Percentiles rank a stretch among this genome's conserved stretches.
Conservation (phyloP, 2,329 filamentous ascomycete genomes). For the Pseudogymnoascus sp. region DNA sequence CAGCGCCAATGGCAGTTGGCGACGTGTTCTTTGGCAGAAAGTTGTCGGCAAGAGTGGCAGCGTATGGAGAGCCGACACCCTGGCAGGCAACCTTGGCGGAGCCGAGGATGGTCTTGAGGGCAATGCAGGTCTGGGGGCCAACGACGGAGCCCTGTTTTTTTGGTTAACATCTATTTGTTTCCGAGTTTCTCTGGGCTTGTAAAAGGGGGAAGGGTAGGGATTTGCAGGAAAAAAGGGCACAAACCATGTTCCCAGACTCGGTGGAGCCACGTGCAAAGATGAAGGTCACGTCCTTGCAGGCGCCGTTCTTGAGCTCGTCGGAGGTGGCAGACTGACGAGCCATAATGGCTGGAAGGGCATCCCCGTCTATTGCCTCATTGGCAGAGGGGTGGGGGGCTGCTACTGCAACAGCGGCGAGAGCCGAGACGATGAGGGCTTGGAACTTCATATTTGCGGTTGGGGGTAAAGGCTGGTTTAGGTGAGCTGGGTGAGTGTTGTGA, state of each 20-base stretch:
- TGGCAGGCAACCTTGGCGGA: constrained; percentile 20
- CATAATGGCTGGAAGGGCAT: not conserved
- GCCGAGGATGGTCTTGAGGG: constrained; percentile 20
- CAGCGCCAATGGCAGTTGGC: constrained; percentile 11
- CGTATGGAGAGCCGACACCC: constrained; percentile 17
- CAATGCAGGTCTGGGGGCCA: constrained; percentile 27
- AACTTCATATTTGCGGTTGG: constrained; percentile 6
- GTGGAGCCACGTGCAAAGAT: constrained; percentile 42
- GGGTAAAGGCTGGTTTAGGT: not conserved
- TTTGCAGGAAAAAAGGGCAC: not conserved
- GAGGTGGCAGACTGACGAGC: constrained; percentile 1
- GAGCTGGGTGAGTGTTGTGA: not conserved
- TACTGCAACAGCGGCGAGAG: not conserved
- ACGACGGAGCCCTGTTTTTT: constrained; percentile 25
- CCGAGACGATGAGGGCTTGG: not conserved
- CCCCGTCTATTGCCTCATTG: not conserved
- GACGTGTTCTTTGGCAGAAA: constrained; percentile 15
- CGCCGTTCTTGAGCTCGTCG: constrained; percentile 14
- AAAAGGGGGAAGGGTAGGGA: not conserved
- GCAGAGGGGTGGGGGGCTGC: not conserved
- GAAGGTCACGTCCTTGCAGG: constrained; percentile 36
- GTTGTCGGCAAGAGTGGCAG: constrained; percentile 16
- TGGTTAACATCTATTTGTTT: not conserved
- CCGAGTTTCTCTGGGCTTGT: too few species aligned
- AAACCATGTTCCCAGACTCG: constrained; percentile 41